Conservation (phyloP, 768 basidiomycete species). For the Mycena filopes region DNA sequence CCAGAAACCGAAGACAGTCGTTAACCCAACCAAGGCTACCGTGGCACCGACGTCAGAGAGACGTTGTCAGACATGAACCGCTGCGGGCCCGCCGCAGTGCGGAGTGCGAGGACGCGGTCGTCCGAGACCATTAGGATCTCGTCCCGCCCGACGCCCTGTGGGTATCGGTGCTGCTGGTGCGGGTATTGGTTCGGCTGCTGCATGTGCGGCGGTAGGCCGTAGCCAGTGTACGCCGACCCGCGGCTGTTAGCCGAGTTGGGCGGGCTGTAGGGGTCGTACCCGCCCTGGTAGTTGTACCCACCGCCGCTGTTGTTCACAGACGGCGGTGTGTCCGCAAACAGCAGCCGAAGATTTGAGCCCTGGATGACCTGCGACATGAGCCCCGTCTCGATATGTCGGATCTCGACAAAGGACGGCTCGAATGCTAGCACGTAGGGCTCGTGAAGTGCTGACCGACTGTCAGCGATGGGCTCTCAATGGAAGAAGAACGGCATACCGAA, state of each 20-base stretch:
- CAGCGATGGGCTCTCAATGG: neutral
- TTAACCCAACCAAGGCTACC: constrained; percentile 36
- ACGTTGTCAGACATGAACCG: constrained; percentile 54
- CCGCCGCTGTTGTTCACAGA: constrained; percentile 75
- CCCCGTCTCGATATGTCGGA: constrained; percentile 95
- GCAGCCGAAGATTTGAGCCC: constrained; percentile 86
- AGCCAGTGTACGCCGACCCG: constrained; percentile 42
- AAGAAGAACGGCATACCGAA: constrained; percentile 78
- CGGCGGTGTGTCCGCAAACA: constrained; percentile 95
- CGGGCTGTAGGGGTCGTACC: constrained; percentile 45
- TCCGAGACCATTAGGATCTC: constrained; percentile 94
- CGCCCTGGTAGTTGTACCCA: constrained; percentile 43
- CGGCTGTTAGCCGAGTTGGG: constrained; percentile 32
- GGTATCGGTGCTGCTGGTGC: constrained; percentile 39
- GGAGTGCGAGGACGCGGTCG: constrained; percentile 81
- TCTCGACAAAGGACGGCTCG: constrained; percentile 96
- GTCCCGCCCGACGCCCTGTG: constrained; percentile 69
- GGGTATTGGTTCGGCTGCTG: constrained; percentile 56
- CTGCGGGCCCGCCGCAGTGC: constrained; percentile 56
- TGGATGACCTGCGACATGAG: constrained; percentile 94
- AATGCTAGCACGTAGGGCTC: constrained; percentile 98
- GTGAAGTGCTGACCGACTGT: constrained; percentile 74
- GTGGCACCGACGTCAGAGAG: constrained; percentile 55
- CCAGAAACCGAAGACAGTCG: constrained; percentile 23
- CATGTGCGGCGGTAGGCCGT: constrained; percentile 42